These are phyloP conservation scores for Phialophora chinensis DNA, from an alignment of 2,329 filamentous ascomycete species.

Conservation along the genomic window DNA sequence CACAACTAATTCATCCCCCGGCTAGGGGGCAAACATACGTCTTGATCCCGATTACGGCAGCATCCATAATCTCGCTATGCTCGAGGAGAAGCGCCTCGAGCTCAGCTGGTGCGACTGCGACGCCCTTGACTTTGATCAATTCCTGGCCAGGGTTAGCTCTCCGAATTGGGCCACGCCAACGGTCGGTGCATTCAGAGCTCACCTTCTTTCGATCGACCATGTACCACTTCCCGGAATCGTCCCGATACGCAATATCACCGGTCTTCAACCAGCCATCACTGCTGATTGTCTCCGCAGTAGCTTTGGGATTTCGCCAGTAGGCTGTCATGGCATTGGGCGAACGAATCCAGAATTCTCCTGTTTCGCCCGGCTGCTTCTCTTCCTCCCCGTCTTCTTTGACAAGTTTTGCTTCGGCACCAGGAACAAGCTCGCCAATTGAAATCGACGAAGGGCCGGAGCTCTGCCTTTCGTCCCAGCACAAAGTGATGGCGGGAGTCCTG, in stretches of 20 bases:
- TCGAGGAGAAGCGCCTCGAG: conserved; percentile 54
- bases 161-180: background rate
- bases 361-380: conserved; percentile 71
- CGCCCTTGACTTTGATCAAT: conserved; percentile 61
- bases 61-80: conserved; percentile 53
- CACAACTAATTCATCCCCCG: conserved; percentile 4
- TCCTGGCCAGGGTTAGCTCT: conserved; percentile 39
- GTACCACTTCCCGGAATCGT: conserved; percentile 75
- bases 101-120: conserved; percentile 57
- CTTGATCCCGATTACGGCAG: conserved; percentile 55
- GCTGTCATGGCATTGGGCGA: conserved; percentile 74
- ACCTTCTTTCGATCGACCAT: conserved; percentile 94
- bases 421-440: conserved; percentile 70
- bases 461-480: conserved; percentile 69
- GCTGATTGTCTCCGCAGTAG: conserved; percentile 78
- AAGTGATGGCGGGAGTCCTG: conserved; percentile 49
- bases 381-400: conserved; percentile 72
- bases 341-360: conserved; percentile 88
- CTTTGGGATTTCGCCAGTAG: conserved; percentile 85
- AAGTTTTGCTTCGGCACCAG: conserved; percentile 69
- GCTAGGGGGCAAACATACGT: conserved; percentile 37
- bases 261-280: conserved; percentile 95
- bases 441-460: conserved; percentile 62
- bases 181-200: conserved; percentile 36
- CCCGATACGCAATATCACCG: conserved; percentile 91